A percentile compares a stretch with the other conserved stretches of the same genome.
phyloP scores from a whole-genome alignment of 2,329 filamentous ascomycete species.

The Paracorniculantispora psalliotae region DNA sequence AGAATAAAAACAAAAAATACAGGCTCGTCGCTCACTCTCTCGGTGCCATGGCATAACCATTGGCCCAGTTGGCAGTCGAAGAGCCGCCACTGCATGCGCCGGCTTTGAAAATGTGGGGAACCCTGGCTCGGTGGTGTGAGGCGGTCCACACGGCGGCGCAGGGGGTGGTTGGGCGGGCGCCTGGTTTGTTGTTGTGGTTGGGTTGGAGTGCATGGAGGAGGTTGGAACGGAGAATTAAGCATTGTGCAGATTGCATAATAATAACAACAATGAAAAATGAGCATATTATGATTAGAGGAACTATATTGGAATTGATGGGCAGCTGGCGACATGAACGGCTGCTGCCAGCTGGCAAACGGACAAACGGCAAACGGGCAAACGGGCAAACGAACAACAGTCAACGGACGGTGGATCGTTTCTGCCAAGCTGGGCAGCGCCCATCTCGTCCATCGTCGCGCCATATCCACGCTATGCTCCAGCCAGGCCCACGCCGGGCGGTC shows the following conservation, averaged over 20 bases:
- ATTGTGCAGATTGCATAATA: no score
- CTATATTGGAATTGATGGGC: no score
- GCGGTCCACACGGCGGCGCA: constrained; percentile 2
- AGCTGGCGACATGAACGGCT: not conserved
- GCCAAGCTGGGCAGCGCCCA: not conserved
- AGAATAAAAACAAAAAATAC: no score
- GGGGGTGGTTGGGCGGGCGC: not conserved
- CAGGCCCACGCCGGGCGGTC: not conserved
- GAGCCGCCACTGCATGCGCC: not conserved
- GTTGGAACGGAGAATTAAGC: not conserved
- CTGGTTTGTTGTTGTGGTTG: not conserved
- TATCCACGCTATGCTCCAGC: no score
- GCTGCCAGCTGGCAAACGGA: not conserved
- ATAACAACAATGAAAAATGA: no score
- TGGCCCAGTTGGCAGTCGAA: not conserved
- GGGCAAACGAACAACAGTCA: no score
- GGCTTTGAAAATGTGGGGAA: constrained; percentile 11
- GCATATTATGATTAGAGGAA: no score
- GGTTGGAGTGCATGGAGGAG: not conserved
- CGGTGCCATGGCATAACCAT: not conserved
- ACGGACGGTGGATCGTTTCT: not conserved
- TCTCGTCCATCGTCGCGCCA: not conserved
- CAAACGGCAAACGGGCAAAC: no score
- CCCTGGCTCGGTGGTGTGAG: not conserved
- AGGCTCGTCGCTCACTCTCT: no score